Percentiles rank a stretch among this genome's conserved stretches.
These are phyloP conservation scores for Metschnikowia arizonensis DNA, from an alignment of 805 yeast species.

Conservation along the genomic window DNA sequence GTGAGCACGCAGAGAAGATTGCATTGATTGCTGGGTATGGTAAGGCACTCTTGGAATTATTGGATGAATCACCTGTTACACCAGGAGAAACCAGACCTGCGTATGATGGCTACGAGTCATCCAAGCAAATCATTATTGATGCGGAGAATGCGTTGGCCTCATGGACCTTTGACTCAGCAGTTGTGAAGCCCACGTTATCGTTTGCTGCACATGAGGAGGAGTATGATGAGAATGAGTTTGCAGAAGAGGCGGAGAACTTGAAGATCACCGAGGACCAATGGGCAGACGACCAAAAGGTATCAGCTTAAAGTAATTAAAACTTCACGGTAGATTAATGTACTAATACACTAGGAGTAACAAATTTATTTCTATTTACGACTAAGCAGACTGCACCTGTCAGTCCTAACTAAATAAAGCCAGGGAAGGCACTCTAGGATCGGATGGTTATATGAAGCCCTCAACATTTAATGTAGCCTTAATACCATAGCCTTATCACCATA, in stretches of 20 bases:
- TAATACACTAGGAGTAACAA: no score
- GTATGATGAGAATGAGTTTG: constrained; percentile 43
- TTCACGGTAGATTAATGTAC: no score
- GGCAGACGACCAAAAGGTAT: constrained; percentile 18
- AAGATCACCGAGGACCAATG: constrained; percentile 36
- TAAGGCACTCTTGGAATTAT: constrained; percentile 75
- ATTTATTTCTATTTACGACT: no score
- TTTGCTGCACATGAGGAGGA: constrained; percentile 53
- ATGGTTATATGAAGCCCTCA: no score
- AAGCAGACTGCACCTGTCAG: no score
- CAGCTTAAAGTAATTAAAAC: no score
- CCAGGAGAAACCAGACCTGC: constrained; percentile 93
- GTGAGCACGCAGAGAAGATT: constrained; percentile 81
- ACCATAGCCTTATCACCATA: no score
- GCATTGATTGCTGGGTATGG: constrained; percentile 89
- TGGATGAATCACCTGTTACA: constrained; percentile 81
- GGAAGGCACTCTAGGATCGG: no score
- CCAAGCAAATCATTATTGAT: constrained; percentile 81
- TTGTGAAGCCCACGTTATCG: constrained; percentile 74
- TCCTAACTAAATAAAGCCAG: no score
- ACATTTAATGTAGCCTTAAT: no score
- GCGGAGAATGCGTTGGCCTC: constrained; percentile 79
- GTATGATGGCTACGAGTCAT: constrained; percentile 84
- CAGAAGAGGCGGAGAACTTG: constrained; percentile 42
- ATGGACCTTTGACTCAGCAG: constrained; percentile 83